Evolutionary conservation across 106 monocot species (phyloP), one percentile per base, ranked within the genome.

Genomic region (Dendrobium huoshanense): DNA sequence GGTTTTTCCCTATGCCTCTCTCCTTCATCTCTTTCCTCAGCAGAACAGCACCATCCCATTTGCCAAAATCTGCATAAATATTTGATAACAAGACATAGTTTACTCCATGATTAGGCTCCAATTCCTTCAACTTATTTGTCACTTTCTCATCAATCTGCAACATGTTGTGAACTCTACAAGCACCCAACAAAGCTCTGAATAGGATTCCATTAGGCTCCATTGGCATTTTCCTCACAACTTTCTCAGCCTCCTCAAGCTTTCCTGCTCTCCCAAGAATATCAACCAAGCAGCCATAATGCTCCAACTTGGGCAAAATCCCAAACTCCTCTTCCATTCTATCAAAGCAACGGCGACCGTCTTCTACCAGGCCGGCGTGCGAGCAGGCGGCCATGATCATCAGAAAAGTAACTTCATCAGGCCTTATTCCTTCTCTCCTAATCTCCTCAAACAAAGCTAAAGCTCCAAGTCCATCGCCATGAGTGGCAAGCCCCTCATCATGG

Each of bases 71-170:
- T 9, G 92, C 88, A 58, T 90, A 90, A 56, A 93, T 72, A 67
- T 90, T 93, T n/a, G 92, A 89, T 54, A 84, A 27, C 58, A 90
- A 58, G 31, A 90, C 89, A 47, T 89, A 89, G 41, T 83, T 88
- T 19, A 84, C 87, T 0, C 84, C 83, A 40, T 90, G 58, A 1
- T 54, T 64, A 1, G 92, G 89, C 40, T 86, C 84, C 41, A 84
- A 74, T 59, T 77, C 31, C 24, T 88, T 73, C 75, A 92, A 68
- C 2, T 74, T 18, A 13, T 3, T 9, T 10, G 77, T 31, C 61
- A 78, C 42, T 4, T 55, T 42, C 73, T 86, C 81, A 2, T 79
- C 80, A 2, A 84, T 44, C 24, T 77, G 47, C 16, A 73, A 1
- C 20, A 82, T 79, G 2, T 48, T n/a, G 33, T 92, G 83, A 61